Base-by-base conservation (phyloP, 2,329 filamentous ascomycete species). In the Aspergillus pseudoglaucus region DNA sequence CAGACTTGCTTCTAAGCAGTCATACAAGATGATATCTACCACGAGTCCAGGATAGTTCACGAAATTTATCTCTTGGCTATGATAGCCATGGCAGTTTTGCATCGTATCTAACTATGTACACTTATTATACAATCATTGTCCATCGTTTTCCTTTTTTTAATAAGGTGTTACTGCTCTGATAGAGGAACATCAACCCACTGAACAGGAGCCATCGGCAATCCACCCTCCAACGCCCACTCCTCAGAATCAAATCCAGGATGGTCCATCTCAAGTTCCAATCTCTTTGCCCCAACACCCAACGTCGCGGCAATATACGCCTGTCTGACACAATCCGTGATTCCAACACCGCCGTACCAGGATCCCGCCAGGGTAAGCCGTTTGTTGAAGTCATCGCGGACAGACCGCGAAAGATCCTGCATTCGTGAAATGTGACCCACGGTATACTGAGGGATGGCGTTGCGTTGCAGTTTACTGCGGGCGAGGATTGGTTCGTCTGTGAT, bases 361-460 rank as follows among this genome's bases (percentile, higher is more conserved):
- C 79, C 79, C 1, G 75, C 75, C 15, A 93, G 83, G 49, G 82
- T 77, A 23, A 95, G 70, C 10, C 77, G 74, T 12, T 84, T 82
- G 7, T 75, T 65, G 63, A 84, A 94, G 4, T 72, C 68, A 3
- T 70, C 51, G 27, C 68, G 61, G 4, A 88, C 73, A 45, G 83
- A 73, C 2, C 68, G 59, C 57, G 84, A 76, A 1, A 83, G 79
- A 2, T 65, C 62, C 18, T 68, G 69, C 73, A 94, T 81, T 50
- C 80, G 77, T 7, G 73, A 66, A 22, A 79, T 69, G 67, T 97
- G 91, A 32, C 89, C 89, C 1, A 95, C 83, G 0, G 77, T 79
- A 66, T 95, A 94, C 70, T 98, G 93, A 9, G 93, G 91, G 55
- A 98, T 93, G 63, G 90, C 95, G 52, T 93, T 77, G 50, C 73